phyloP scores from a whole-genome alignment of 495 filamentous ascomycete genomes.

The Lichenothelia convexa region DNA sequence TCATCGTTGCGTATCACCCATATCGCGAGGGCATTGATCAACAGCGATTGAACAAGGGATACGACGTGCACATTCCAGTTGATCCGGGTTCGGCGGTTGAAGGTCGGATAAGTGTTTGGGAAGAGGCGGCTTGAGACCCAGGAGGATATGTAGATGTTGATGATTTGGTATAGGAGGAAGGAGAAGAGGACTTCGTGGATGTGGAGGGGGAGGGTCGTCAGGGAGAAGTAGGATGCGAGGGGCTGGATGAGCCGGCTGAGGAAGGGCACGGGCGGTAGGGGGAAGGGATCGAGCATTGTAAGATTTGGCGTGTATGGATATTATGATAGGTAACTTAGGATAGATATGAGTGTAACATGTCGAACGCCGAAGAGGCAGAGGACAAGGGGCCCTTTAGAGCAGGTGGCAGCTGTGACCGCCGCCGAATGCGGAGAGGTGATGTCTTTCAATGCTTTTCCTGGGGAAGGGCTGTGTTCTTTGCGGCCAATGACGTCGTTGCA shows the following conservation, averaged over 20 bases:
- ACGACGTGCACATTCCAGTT: slow-evolving; percentile 98
- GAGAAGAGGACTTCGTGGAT: slow-evolving; percentile 72
- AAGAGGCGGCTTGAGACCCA: slow-evolving; percentile 48
- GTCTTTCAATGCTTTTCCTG: too few relatives aligned
- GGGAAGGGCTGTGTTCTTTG: too few relatives aligned
- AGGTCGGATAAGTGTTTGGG: slow-evolving; percentile 47
- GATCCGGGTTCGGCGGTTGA: slow-evolving; percentile 49
- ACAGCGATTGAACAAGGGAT: slow-evolving; percentile 63
- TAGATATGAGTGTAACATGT: too few relatives aligned
- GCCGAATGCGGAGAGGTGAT: too few relatives aligned
- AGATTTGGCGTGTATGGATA: too few relatives aligned
- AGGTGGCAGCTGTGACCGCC: too few relatives aligned
- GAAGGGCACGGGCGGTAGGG: slow-evolving; percentile 34
- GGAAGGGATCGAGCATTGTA: slow-evolving; percentile 57
- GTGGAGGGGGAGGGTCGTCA: slow-evolving; percentile 64
- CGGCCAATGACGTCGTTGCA: too few relatives aligned
- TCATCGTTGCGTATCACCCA: slow-evolving; percentile 69
- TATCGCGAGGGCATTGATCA: slow-evolving; percentile 62
- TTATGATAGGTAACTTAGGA: too few relatives aligned
- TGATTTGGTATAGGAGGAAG: slow-evolving; percentile 56
- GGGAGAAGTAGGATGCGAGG: slow-evolving; percentile 35
- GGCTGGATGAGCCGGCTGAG: slow-evolving; percentile 36
- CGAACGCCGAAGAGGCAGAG: too few relatives aligned
- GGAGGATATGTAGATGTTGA: slow-evolving; percentile 59
- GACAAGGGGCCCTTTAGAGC: too few relatives aligned